Conservation (phyloP, 352 stramenopile species). For the Bremia lactucae region DNA sequence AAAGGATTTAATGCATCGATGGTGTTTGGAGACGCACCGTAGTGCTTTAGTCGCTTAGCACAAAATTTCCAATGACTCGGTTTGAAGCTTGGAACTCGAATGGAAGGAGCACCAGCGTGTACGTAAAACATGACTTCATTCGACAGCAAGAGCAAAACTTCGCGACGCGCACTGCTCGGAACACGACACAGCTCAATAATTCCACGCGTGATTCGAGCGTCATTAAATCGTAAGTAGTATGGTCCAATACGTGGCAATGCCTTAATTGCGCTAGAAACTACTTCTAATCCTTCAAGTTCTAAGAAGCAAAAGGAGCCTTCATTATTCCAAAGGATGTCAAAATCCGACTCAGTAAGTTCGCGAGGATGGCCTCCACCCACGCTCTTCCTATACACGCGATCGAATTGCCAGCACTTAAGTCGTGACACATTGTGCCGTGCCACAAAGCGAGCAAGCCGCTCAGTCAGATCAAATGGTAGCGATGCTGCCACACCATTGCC, state of each 20-base stretch:
- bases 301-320: slow-evolving; percentile 48
- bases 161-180: slow-evolving; percentile 34
- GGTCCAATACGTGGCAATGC: slow-evolving; percentile 46
- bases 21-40: slow-evolving; percentile 29
- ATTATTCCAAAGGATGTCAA: slow-evolving; percentile 82
- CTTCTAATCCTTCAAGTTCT: slow-evolving; percentile 65
- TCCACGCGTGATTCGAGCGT: slow-evolving; percentile 52
- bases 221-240: slow-evolving; percentile 75
- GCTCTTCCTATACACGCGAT: slow-evolving; percentile 73
- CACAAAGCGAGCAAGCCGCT: slow-evolving; percentile 71
- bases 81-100: slow-evolving; percentile 45
- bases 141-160: slow-evolving; percentile 67
- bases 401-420: slow-evolving; percentile 81
- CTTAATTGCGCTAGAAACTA: slow-evolving; percentile 67
- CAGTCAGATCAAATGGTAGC: slow-evolving; percentile 76
- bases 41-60: slow-evolving; percentile 55
- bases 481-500: slow-evolving; percentile 68
- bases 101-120: slow-evolving; percentile 48
- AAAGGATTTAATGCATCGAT: slow-evolving; percentile 65
- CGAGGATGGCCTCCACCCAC: slow-evolving; percentile 63
- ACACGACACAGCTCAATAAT: slow-evolving; percentile 67
- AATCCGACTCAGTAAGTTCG: slow-evolving; percentile 73
- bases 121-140: slow-evolving; percentile 64
- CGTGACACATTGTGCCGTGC: slow-evolving; percentile 70
- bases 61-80: slow-evolving; percentile 67